Percentiles rank a stretch among this genome's conserved stretches.
Evolutionary conservation across 1,139 yeast species (phyloP).

Genomic region (Hemisphaericaspora xylofermentans): DNA sequence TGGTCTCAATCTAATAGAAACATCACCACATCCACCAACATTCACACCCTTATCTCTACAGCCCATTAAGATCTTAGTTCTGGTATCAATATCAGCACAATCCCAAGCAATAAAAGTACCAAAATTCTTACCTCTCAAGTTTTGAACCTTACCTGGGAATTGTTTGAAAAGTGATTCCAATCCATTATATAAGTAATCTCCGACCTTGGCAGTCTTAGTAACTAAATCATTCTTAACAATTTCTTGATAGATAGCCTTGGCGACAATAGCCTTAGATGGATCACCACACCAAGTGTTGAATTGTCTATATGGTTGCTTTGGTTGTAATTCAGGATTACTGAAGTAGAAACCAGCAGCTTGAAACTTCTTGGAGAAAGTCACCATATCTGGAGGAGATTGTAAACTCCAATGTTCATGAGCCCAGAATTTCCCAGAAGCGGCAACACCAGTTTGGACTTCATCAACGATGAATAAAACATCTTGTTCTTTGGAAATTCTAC

Average conservation of each 20-base stretch:
- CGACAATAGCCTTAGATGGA: constrained; percentile 65
- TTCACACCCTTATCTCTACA: constrained; percentile 61
- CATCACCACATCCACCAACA: constrained; percentile 73
- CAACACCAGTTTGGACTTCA: constrained; percentile 77
- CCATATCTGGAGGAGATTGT: constrained; percentile 66
- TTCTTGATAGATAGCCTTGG: constrained; percentile 63
- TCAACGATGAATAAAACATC: constrained; percentile 64
- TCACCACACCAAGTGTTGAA: constrained; percentile 88
- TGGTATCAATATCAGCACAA: constrained; percentile 41
- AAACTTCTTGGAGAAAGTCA: constrained; percentile 74
- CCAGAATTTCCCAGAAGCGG: constrained; percentile 73
- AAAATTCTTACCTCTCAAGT: constrained; percentile 65
- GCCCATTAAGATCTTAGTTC: constrained; percentile 51
- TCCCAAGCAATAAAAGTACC: constrained; percentile 83
- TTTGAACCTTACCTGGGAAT: constrained; percentile 45
- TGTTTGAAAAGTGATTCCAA: constrained; percentile 43
- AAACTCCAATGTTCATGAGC: constrained; percentile 71
- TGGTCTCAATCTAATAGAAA: constrained; percentile 68
- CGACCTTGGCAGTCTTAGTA: constrained; percentile 52
- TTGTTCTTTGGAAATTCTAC: constrained; percentile 60
- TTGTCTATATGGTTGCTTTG: constrained; percentile 67
- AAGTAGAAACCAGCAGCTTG: constrained; percentile 80
- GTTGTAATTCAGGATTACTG: constrained; percentile 60
- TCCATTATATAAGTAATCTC: constrained; percentile 54
- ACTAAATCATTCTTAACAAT: constrained; percentile 52